Evolutionary conservation across 202 grass and related monocot species (phyloP).

Genomic region (Setaria italica): DNA sequence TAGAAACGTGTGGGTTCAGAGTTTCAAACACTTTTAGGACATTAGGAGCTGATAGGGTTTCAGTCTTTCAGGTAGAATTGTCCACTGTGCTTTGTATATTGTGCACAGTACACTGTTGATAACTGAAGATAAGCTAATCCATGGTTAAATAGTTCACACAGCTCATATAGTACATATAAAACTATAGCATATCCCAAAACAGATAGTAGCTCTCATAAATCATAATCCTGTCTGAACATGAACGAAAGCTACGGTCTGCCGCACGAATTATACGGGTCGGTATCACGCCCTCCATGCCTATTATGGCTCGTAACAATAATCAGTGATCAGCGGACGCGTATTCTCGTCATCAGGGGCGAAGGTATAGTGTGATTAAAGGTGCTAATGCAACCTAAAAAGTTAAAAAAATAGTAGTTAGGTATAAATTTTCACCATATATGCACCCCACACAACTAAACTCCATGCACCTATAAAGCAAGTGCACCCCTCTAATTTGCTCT

Average conservation of each 20-base stretch:
- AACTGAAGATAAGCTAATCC: conserved; percentile 8
- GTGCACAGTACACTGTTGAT: background rate
- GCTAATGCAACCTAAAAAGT: too few relatives aligned
- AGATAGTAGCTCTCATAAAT: background rate
- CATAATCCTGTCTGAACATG: background rate
- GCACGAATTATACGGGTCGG: background rate
- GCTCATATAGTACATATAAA: background rate
- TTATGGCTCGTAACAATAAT: conserved; percentile 14
- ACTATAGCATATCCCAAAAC: background rate
- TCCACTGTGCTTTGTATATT: conserved; percentile 8
- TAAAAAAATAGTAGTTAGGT: too few relatives aligned
- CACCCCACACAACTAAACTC: too few relatives aligned
- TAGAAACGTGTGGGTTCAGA: conserved; percentile 42
- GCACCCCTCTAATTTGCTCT: too few relatives aligned
- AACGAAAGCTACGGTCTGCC: background rate
- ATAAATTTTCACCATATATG: too few relatives aligned
- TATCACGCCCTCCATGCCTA: background rate
- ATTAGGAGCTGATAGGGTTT: conserved; percentile 7
- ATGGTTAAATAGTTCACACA: background rate
- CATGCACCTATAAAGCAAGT: too few relatives aligned
- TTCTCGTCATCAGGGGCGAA: conserved; percentile 6
- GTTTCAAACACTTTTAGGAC: conserved; percentile 33
- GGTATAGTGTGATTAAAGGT: too few relatives aligned
- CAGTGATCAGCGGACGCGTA: conserved; percentile 14
- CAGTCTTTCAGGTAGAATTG: background rate